Conservation (phyloP, 177 flowering plant genomes). For the Vitis hybrid region DNA sequence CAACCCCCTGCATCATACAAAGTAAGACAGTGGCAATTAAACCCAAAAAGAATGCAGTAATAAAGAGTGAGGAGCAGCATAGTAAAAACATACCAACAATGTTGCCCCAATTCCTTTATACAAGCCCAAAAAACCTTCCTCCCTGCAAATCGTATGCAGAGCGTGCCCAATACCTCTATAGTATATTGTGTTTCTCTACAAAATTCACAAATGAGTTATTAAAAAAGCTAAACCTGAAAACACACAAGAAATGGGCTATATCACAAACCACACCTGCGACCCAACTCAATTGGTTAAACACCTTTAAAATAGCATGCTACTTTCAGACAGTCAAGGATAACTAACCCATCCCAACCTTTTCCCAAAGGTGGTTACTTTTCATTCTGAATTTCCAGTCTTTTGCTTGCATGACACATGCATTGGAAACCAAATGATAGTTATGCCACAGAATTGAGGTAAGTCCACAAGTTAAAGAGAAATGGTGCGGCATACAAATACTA, state of each 20-base stretch:
- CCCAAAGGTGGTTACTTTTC: no score
- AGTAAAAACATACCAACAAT: slow-evolving; percentile 59
- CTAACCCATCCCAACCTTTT: no score
- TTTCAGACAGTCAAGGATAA: no score
- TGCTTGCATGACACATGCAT: no score
- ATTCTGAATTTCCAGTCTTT: no score
- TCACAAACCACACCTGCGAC: slow-evolving; percentile 1
- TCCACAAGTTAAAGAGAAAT: no score
- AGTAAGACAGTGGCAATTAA: slow-evolving; percentile 1
- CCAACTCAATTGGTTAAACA: background rate
- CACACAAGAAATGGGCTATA: background rate
- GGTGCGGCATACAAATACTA: no score
- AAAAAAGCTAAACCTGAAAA: slow-evolving; percentile 4
- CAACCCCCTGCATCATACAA: slow-evolving; percentile 73
- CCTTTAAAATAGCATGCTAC: no score
- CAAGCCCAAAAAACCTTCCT: slow-evolving; percentile 75
- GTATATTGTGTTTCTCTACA: slow-evolving; percentile 63
- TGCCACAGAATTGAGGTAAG: no score
- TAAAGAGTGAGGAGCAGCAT: background rate
- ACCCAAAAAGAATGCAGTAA: background rate
- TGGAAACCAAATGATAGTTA: no score
- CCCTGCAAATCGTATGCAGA: slow-evolving; percentile 74
- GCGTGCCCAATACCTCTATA: slow-evolving; percentile 80
- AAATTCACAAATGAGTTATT: background rate
- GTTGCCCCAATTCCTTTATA: slow-evolving; percentile 96